Base-by-base conservation (phyloP, 257 asterid genomes). In the Plantago elongata region DNA sequence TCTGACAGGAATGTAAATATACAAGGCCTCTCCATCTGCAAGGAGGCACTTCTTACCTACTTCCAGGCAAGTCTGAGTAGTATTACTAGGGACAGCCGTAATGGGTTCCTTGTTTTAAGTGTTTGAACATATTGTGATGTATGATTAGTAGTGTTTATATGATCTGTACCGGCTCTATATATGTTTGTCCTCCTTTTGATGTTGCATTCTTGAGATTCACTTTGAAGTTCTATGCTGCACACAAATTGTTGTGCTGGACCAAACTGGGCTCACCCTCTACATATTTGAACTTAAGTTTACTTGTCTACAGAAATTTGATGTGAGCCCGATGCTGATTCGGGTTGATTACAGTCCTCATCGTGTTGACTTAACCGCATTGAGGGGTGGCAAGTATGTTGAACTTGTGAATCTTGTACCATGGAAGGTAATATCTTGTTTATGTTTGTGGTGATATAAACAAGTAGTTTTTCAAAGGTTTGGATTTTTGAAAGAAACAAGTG, bases 351-450 rank as follows among this genome's bases (percentile, higher is more conserved):
- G 79, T 67, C 99, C 99, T 67, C 77, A 81, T 71, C 96, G 68
- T 61, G 88, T 93, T 68, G 97, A 93, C 87, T 81, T 93, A 66
- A 85, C 89, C 38, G 97, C 99, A 37, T 66, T 93, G 73, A 83
- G 96, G 80, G 82, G 86, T 69, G 97, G 99, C 69, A 93, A 93
- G 75, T 93, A 93, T 76, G 97, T 93, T 70, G 99, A 89, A 71
- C 96, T 93, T 70, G 90, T 89, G 66, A 93, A 93, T 71, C 83
- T 89, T 63, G 90, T 93, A 49, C 95, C 97, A 27, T 93, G 99
- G 99, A 93, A 87, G 99, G 99, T 93, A 82, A 67, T 51, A 66
- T 70, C 59, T 67, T 57, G 42, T 68, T 47, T 44, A 62, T 54
- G 67, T 14, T 13, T 47, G 46, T 18, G 22, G 52, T 51, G 16